Evolutionary conservation across 2,329 filamentous ascomycete species (phyloP).

Genomic region (Coniochaeta prunicola): DNA sequence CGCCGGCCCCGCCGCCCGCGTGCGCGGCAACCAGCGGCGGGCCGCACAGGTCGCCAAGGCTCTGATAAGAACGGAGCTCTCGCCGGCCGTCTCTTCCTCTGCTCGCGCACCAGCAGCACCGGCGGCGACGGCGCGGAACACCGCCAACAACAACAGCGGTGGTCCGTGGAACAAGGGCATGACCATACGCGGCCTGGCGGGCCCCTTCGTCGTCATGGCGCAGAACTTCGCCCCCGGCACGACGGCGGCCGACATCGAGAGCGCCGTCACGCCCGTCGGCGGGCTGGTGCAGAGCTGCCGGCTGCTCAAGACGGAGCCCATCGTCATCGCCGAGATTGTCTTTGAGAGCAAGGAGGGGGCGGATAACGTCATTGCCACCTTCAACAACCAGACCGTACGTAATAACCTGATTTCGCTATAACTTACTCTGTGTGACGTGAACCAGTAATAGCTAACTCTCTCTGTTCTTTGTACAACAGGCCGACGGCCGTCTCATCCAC

Average conservation of each 20-base stretch:
- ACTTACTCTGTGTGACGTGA: no score
- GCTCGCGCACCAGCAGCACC: not conserved
- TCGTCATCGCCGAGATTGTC: conserved; percentile 70
- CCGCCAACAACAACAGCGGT: not conserved
- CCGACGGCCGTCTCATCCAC: conserved; percentile 66
- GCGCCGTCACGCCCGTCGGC: conserved; percentile 69
- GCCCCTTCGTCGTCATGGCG: conserved; percentile 65
- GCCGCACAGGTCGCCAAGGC: conserved; percentile 37
- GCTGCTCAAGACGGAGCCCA: conserved; percentile 59
- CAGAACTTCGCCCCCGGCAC: conserved; percentile 80
- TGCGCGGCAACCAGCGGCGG: conserved; percentile 28
- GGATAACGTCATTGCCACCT: conserved; percentile 65
- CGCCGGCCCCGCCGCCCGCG: conserved; percentile 11
- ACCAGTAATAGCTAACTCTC: not conserved
- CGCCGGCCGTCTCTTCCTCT: conserved; percentile 15
- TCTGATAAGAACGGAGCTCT: conserved; percentile 30
- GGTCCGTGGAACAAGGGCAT: conserved; percentile 38
- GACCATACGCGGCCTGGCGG: conserved; percentile 65
- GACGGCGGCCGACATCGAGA: conserved; percentile 75
- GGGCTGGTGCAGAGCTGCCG: conserved; percentile 61
- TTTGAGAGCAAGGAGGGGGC: conserved; percentile 67
- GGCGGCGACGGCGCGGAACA: not conserved
- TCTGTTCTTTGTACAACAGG: conserved; percentile 27
- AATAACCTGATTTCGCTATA: not conserved
- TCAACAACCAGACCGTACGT: conserved; percentile 71